These are phyloP conservation scores for Camelina hispida DNA, from an alignment of 345 rosid genomes.

Conservation along the genomic window DNA sequence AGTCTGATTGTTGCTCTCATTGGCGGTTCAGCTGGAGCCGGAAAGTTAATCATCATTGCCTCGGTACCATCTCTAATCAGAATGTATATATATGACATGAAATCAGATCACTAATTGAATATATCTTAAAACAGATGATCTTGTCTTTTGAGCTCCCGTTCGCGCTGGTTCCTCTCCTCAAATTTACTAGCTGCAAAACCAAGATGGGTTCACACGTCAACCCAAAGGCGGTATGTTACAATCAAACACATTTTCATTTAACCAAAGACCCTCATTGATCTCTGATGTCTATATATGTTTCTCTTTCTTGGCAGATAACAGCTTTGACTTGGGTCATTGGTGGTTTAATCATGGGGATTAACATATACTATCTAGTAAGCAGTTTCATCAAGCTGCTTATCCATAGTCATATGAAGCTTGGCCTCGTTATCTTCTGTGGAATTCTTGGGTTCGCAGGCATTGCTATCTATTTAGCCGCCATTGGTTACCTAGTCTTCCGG, in stretches of 20 bases:
- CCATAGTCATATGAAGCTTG: conserved; percentile 54
- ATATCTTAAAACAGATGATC: conserved; percentile 65
- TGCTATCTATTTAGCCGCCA: conserved; percentile 65
- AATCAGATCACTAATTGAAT: background rate
- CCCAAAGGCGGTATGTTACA: conserved; percentile 53
- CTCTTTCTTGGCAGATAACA: conserved; percentile 51
- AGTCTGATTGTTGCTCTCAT: conserved; percentile 87
- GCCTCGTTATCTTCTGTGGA: conserved; percentile 56
- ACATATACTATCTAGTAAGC: conserved; percentile 67
- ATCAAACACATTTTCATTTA: conserved; percentile 9
- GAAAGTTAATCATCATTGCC: conserved; percentile 86
- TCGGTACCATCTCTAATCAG: conserved; percentile 56
- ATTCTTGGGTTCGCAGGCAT: conserved; percentile 68
- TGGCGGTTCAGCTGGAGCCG: conserved; percentile 94
- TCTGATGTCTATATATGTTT: background rate
- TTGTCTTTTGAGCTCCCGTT: conserved; percentile 96
- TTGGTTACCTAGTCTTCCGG: conserved; percentile 76
- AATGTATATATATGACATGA: background rate
- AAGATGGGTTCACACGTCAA: conserved; percentile 84
- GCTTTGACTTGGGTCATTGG: conserved; percentile 79
- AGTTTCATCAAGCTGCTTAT: conserved; percentile 68
- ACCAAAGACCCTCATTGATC: background rate
- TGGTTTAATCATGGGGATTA: conserved; percentile 75
- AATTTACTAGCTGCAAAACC: conserved; percentile 85
- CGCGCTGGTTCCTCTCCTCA: conserved; percentile 89